Base-by-base conservation (phyloP, 441 rosid species). In the Bruguiera hainesii region DNA sequence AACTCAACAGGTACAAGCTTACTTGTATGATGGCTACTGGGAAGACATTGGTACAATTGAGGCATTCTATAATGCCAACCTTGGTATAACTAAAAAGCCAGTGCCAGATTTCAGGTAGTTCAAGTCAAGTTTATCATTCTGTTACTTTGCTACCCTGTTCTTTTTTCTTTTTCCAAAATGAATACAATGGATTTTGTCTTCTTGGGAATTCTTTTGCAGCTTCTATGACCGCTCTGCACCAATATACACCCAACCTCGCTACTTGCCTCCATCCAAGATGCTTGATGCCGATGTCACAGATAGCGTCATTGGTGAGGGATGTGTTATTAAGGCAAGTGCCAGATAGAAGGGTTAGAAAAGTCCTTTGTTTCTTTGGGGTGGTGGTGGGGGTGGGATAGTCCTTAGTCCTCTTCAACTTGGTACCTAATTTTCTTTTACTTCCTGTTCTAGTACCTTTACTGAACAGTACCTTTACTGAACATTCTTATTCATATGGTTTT, bases 201-300 rank as follows among this genome's bases (percentile, higher is more conserved):
- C 66, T 39, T 69, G 61, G 30, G 58, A 64, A 35, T 56, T 68
- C 21, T 67, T 75, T 68, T 68, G 70, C 87, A 91, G 98, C 73
- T 93, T 93, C 73, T 93, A 93, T 65, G 98, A 93, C 73, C 98
- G 97, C 64, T 93, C 98, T 59, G 83, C 98, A 64, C 98, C 98
- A 65, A 93, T 93, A 75, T 93, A 93, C 73, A 93, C 98, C 59
- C 97, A 93, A 77, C 98, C 98, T 65, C 87, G 97, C 39, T 93
- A 93, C 80, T 79, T 93, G 73, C 98, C 97, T 68, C 97, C 98
- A 48, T 93, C 97, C 52, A 90, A 92, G 85, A 92, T 92, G 98
- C 96, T 92, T 70, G 97, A 92, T 81, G 98, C 98, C 71, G 98
- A 93, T 83, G 96, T 93, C 74, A 93, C 96, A 0, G 98, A 93